Base-by-base conservation (phyloP, 768 basidiomycete species). In the Trametes cinnabarina region DNA sequence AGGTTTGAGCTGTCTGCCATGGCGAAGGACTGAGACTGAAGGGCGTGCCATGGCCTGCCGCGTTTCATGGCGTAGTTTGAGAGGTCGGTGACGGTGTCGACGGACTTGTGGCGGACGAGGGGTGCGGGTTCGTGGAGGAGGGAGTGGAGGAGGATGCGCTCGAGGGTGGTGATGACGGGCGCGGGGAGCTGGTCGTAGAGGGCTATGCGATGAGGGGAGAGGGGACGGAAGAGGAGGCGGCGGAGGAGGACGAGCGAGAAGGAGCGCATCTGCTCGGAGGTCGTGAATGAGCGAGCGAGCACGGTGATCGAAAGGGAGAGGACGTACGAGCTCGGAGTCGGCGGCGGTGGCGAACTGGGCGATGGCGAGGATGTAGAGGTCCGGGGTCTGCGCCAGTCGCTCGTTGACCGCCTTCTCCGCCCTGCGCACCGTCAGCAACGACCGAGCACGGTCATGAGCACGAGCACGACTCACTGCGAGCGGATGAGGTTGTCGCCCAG, bases 391-490 rank as follows among this genome's bases (percentile, higher is more conserved):
- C 17, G 83, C 82, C 22, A 93, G 76, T 14, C 90, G 80, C 62
- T 93, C 88, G 67, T 92, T 89, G 56, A 93, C 89, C 0, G 87
- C 87, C 57, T 85, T 84, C 66, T 92, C 90, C 49, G 91, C 90
- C 74, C 89, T 83, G 65, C 14, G n/a, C n/a, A n/a, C n/a, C n/a
- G n/a, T n/a, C n/a, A n/a, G n/a, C n/a, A n/a, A 19, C 17, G 39
- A 32, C 30, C 2, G 20, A 10, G 9, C 19, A 23, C 7, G 22
- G 41, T 23, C 22, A 23, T 7, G 32, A 10, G 48, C 49, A 55
- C 9, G 55, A 3, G 22, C 12, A 26, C 10, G 20, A 58, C 70
- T 20, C 65, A 88, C 90, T 79, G 87, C 63, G 86, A 76, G 17
- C 90, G 84, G 49, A 93, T 89, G 53, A 86, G 83, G 72, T 93